Percentiles rank a stretch among this genome's conserved stretches.
Conservation (phyloP, 805 yeast genomes). For the Candida piceae region DNA sequence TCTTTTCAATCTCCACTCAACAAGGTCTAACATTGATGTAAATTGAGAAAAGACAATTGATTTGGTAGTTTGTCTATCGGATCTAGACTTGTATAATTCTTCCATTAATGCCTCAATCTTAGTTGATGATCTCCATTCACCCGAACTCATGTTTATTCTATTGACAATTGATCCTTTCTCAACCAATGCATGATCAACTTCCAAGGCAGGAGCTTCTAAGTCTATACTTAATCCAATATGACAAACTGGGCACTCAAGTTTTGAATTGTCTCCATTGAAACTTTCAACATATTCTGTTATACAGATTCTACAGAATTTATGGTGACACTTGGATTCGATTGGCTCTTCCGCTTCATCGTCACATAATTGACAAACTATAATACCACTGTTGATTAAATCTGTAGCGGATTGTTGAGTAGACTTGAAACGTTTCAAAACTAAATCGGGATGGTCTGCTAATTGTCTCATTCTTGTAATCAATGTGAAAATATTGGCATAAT, state of each 20-base stretch:
- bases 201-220: constrained; percentile 78
- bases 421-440: constrained; percentile 69
- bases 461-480: constrained; percentile 96
- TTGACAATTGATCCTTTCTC: constrained; percentile 75
- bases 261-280: constrained; percentile 51
- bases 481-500: constrained; percentile 95
- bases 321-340: constrained; percentile 90
- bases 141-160: constrained; percentile 72
- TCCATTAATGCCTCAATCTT: constrained; percentile 95
- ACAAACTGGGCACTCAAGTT: constrained; percentile 90
- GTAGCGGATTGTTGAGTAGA: constrained; percentile 30
- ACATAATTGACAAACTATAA: constrained; percentile 84
- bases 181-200: constrained; percentile 53
- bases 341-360: constrained; percentile 99
- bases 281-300: constrained; percentile 86
- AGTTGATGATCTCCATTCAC: constrained; percentile 90
- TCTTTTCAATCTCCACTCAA: constrained; percentile 90
- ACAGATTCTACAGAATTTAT: constrained; percentile 89
- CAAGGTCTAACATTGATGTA: constrained; percentile 91
- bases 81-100: constrained; percentile 80
- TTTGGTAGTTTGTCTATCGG: constrained; percentile 84
- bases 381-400: constrained; percentile 35
- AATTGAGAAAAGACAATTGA: constrained; percentile 97
- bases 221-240: constrained; percentile 92
- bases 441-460: constrained; percentile 96